Evolutionary conservation across 208 protist genomes (phyloP), one percentile per base, ranked within the genome.

Genomic region (Acanthamoeba lenticulata): DNA sequence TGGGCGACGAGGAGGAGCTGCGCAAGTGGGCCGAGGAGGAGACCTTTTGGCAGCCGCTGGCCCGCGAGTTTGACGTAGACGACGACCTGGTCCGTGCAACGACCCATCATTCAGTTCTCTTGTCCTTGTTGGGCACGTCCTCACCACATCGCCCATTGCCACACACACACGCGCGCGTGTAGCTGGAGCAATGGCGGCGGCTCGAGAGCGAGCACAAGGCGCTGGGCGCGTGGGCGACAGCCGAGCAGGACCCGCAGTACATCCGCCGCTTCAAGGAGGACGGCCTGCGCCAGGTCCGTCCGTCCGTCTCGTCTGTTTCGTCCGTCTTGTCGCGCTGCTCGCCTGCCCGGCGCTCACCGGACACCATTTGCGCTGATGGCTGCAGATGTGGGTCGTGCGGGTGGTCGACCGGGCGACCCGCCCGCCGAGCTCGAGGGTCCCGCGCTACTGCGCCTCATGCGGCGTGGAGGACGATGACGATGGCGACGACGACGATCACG

Each of bases 1-100:
- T 40, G 38, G 69, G 69, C 40, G 69, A 81, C 38, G 69, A 81
- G 11, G 69, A 81, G 19, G 69, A 81, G 27, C 69, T 81, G 69
- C 69, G 11, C 3, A 40, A 81, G 69, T 81, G 69, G 69, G 69
- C 69, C 15, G 69, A 81, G 44, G 69, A 81, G 24, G 69, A 81
- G 15, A 24, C 27, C 38, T 81, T 38, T 36, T 81, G 34, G 9
- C 69, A 81, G 24, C 69, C 69, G 17, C 69, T 81, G 34, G 36
- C 36, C 69, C 40, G 44, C 17, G 69, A 81, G 69, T 81, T 81
- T 81, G 69, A 81, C 17, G 38, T 81, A 0, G 69, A 81, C 38
- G 69, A 81, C 19, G 69, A 81, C 9, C 69, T 45, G 69, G 69
- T 69, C 19, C 21, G 4, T 21, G 29, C 19, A 27, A 55, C 47